phyloP scores from a whole-genome alignment of 495 filamentous ascomycete genomes.

The Aspergillus nidulans region DNA sequence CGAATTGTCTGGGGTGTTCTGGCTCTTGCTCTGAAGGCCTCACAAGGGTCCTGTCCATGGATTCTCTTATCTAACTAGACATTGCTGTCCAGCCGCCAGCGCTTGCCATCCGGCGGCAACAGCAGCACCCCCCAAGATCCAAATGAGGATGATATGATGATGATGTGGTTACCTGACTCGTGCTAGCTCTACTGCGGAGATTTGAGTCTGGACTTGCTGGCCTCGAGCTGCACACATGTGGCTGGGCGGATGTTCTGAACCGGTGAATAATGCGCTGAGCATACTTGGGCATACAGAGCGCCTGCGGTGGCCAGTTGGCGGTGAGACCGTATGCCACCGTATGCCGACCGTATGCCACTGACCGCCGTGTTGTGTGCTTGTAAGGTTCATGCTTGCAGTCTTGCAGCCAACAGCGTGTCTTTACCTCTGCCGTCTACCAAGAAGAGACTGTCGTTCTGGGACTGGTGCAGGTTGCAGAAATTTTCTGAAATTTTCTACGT shows the following conservation, averaged over 20 bases:
- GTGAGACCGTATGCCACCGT: conserved; percentile 15
- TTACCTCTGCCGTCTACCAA: not conserved
- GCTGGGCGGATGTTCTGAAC: not conserved
- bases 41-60: not conserved
- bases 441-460: not conserved
- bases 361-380: conserved; percentile 33
- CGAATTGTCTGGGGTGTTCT: conserved; percentile 1
- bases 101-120: not conserved
- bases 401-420: conserved; percentile 10
- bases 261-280: not conserved
- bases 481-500: not conserved
- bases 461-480: not conserved
- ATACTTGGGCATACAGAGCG: not conserved
- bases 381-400: conserved; percentile 34
- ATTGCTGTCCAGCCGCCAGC: not conserved
- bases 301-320: conserved; percentile 14
- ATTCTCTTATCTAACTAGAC: not conserved
- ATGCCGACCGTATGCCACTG: conserved; percentile 19
- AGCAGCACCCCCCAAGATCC: not conserved
- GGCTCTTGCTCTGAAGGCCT: not conserved
- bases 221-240: not conserved
- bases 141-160: not conserved
- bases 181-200: not conserved
- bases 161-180: not conserved
- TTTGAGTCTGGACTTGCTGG: not conserved